These are phyloP conservation scores for Centaurea solstitialis DNA, from an alignment of 129 eudicot genomes.

Conservation along the genomic window DNA sequence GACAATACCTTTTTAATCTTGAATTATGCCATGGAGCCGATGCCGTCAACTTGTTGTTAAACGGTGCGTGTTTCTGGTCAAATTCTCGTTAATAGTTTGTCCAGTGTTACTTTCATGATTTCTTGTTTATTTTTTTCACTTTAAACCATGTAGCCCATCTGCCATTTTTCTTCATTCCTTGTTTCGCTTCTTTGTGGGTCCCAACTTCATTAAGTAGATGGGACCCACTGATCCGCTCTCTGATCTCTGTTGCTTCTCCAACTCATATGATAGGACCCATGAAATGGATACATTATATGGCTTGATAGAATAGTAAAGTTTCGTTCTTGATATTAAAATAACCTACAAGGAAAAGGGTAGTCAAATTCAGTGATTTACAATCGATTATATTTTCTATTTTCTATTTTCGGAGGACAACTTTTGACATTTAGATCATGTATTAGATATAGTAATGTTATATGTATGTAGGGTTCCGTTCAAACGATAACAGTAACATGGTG, in stretches of 20 bases:
- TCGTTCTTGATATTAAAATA: background rate
- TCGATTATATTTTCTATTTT: background rate
- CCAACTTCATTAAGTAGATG: background rate
- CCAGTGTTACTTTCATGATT: background rate
- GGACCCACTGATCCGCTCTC: background rate
- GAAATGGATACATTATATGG: background rate
- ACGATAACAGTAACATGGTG: background rate
- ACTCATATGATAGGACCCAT: background rate
- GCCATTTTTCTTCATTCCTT: background rate
- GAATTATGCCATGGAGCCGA: no score
- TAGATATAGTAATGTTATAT: background rate
- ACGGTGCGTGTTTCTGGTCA: background rate
- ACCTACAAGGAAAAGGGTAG: conserved; percentile 1
- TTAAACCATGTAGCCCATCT: background rate
- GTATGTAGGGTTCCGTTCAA: background rate
- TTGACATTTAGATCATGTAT: background rate
- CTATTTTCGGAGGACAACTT: background rate
- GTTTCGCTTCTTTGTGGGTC: background rate
- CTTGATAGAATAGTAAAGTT: background rate
- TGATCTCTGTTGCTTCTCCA: background rate
- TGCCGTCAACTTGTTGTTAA: conserved; percentile 5
- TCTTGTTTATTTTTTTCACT: background rate
- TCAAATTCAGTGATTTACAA: background rate
- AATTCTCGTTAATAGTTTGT: background rate
- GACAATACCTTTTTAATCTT: background rate